Conservation (phyloP, 2,329 filamentous ascomycete species). For the Furcasterigmium sp. region DNA sequence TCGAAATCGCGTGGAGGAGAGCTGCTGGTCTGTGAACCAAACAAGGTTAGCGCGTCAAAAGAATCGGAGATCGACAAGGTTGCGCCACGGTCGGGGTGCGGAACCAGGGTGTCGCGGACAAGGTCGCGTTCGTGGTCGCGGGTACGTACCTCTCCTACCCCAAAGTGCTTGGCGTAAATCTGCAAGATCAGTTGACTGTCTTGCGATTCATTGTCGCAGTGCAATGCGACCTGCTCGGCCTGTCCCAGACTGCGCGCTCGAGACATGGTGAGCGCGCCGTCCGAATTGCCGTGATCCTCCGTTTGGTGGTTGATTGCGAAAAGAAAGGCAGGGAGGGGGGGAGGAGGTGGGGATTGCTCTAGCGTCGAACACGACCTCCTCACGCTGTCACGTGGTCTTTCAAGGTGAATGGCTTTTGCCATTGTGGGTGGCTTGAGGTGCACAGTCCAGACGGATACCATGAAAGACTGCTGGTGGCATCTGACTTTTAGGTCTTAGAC, state of each 20-base stretch:
- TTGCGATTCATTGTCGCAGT: slow-evolving; percentile 31
- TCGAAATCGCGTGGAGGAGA: slow-evolving; percentile 6
- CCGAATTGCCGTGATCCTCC: too few species aligned
- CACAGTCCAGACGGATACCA: too few species aligned
- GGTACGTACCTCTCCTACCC: slow-evolving; percentile 31
- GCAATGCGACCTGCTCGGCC: slow-evolving; percentile 19
- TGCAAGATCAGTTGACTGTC: slow-evolving; percentile 38
- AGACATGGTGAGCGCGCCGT: slow-evolving; percentile 18
- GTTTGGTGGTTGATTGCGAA: too few species aligned
- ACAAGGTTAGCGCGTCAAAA: background rate
- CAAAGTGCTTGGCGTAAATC: slow-evolving; percentile 30
- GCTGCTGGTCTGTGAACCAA: slow-evolving; percentile 9
- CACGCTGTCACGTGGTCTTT: too few species aligned
- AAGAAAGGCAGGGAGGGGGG: too few species aligned
- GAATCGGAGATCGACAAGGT: slow-evolving; percentile 3
- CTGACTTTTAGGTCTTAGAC: too few species aligned
- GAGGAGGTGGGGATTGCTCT: too few species aligned
- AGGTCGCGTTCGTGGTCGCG: slow-evolving; percentile 5
- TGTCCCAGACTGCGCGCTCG: slow-evolving; percentile 18
- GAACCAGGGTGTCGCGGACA: background rate
- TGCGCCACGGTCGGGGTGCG: slow-evolving; percentile 8
- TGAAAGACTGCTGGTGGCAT: too few species aligned
- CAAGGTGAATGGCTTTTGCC: too few species aligned
- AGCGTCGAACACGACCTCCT: too few species aligned
- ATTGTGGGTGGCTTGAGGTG: too few species aligned